These are phyloP conservation scores for Cyberlindnera petersonii DNA, from an alignment of 805 yeast genomes.

Conservation along the genomic window DNA sequence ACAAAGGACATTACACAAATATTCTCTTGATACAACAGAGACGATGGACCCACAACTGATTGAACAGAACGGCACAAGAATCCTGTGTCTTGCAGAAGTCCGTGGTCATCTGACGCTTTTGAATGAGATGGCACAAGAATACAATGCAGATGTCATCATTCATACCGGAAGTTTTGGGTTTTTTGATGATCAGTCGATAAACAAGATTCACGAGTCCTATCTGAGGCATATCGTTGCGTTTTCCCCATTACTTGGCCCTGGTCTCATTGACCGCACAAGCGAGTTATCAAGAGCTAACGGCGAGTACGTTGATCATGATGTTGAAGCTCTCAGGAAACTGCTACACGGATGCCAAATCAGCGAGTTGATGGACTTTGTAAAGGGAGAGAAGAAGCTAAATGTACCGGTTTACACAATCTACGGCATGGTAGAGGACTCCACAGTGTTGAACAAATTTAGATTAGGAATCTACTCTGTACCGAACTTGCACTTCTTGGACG, in stretches of 20 bases:
- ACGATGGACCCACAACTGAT: slow-evolving; percentile 22
- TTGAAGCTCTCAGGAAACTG: slow-evolving; percentile 31
- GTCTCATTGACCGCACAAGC: slow-evolving; percentile 47
- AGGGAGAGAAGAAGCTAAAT: slow-evolving; percentile 38
- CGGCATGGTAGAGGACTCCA: slow-evolving; percentile 73
- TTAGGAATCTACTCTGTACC: slow-evolving; percentile 48
- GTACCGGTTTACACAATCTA: slow-evolving; percentile 75
- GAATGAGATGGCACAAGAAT: slow-evolving; percentile 44
- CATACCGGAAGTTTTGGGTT: slow-evolving; percentile 84
- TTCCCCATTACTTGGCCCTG: slow-evolving; percentile 51
- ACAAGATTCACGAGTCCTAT: slow-evolving; percentile 51
- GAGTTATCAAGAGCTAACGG: slow-evolving; percentile 45
- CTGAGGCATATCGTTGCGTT: slow-evolving; percentile 64
- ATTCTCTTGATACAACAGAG: background rate
- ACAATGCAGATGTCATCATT: slow-evolving; percentile 49
- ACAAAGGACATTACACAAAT: background rate
- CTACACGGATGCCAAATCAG: slow-evolving; percentile 40
- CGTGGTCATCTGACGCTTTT: slow-evolving; percentile 49
- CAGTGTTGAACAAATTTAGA: slow-evolving; percentile 59
- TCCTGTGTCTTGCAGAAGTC: slow-evolving; percentile 51
- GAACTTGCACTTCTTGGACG: slow-evolving; percentile 62
- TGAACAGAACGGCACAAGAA: slow-evolving; percentile 32
- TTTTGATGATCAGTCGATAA: slow-evolving; percentile 55
- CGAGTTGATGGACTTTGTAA: slow-evolving; percentile 47
- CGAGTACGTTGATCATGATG: slow-evolving; percentile 37